Evolutionary conservation across 2,329 filamentous ascomycete species (phyloP), one percentile per base, ranked within the genome.

Genomic region (Fusarium illudens): DNA sequence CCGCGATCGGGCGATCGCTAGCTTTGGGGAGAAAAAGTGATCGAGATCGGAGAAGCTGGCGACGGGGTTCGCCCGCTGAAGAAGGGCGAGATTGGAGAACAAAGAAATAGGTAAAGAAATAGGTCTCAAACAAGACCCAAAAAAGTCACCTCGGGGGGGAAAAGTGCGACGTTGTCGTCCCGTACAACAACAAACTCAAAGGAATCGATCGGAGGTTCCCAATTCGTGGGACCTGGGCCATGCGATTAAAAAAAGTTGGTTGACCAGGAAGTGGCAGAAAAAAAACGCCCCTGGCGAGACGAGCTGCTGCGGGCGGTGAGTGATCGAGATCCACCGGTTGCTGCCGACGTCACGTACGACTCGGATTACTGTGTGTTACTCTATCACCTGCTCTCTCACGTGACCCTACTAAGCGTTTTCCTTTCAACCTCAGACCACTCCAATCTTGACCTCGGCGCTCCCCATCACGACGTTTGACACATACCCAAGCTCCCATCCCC

Each of bases 381-480:
- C 13, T 11, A 27, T 64, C 75, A 76, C 71, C 55, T 70, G 62
- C 57, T 27, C 2, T 1, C 0, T 0, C 67, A 71, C 65, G 73
- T 75, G 73, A 75, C 52, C 22, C 34, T 8, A 34, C 64, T 33
- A 67, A 72, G 74, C 73, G 64, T 75, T 72, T 76, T 68, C 61
- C 71, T 65, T 67, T 72, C 67, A 68, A 75, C 75, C 75, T 78
- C 75, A 71, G 69, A 74, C 75, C 73, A 77, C 66, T 32, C 70
- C n/a, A n/a, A 67, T 70, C 67, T 70, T 62, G 64, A 70, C 70
- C 72, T 74, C 73, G 73, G 74, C 68, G 71, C 57, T 67, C 55
- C 64, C 71, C 64, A 70, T 73, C 68, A 72, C 63, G 71, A 66
- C 68, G 65, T 63, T 59, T 69, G 58, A 65, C 65, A 70, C 57